Conservation (phyloP, 2,329 filamentous ascomycete species). For the Canariomyces notabilis region DNA sequence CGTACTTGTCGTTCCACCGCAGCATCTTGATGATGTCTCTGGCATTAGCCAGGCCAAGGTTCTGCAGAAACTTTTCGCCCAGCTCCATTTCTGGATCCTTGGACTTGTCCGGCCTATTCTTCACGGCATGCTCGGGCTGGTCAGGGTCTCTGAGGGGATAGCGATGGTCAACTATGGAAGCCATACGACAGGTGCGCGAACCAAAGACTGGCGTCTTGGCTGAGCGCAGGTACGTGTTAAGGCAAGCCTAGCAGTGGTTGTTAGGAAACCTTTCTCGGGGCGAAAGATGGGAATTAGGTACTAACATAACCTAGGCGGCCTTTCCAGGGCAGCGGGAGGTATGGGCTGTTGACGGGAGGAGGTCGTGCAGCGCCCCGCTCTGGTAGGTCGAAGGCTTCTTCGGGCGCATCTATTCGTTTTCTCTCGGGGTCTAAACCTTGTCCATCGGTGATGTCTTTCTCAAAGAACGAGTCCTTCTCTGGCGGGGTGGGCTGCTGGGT, state of each 20-base stretch:
- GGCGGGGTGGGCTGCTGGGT: conserved; percentile 6
- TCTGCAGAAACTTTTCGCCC: conserved; percentile 70
- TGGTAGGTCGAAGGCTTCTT: conserved; percentile 18
- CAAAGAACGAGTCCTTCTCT: conserved; percentile 23
- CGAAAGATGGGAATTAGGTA: not conserved
- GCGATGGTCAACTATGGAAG: conserved; percentile 83
- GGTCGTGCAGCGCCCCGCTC: conserved; percentile 50
- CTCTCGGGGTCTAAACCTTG: conserved; percentile 15
- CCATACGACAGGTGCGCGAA: conserved; percentile 85
- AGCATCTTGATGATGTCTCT: conserved; percentile 81
- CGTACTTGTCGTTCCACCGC: conserved; percentile 85
- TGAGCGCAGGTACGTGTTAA: conserved; percentile 84
- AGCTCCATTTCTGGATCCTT: conserved; percentile 60
- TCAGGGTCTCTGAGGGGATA: conserved; percentile 72
- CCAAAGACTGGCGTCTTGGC: conserved; percentile 82
- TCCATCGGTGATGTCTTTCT: conserved; percentile 19
- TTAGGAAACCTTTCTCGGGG: not conserved
- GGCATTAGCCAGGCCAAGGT: conserved; percentile 74
- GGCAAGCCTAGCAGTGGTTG: conserved; percentile 57
- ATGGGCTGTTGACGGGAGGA: conserved; percentile 76
- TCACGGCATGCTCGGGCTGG: conserved; percentile 73
- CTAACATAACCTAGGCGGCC: conserved; percentile 83
- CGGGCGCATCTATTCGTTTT: conserved; percentile 6
- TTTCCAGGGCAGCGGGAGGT: conserved; percentile 83
- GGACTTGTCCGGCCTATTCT: conserved; percentile 76